A percentile compares a stretch with the other conserved stretches of the same genome.
Conservation (phyloP, 1,139 yeast genomes). For the Candida tropicalis region DNA sequence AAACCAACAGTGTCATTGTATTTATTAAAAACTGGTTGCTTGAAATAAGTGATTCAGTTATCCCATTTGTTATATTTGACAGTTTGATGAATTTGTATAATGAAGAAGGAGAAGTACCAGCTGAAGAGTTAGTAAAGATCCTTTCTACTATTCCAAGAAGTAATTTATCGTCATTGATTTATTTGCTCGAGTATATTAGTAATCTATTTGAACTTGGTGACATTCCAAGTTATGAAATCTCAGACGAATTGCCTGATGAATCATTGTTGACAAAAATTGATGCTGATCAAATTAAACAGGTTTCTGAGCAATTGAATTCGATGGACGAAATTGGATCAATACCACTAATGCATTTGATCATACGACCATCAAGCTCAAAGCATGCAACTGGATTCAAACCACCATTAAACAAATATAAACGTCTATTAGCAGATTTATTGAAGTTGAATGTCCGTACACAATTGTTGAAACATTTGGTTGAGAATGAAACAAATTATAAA, state of each 20-base stretch:
- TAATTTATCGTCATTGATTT: conserved; percentile 42
- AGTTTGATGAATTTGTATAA: conserved; percentile 31
- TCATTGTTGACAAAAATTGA: conserved; percentile 16
- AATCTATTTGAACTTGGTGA: conserved; percentile 25
- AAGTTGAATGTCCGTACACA: conserved; percentile 26
- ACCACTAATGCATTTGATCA: conserved; percentile 45
- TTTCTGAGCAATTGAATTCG: conserved; percentile 29
- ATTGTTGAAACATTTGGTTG: conserved; percentile 30
- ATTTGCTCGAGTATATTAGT: conserved; percentile 39
- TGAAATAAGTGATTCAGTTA: conserved; percentile 45
- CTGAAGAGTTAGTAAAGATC: conserved; percentile 26
- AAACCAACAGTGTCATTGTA: conserved; percentile 24
- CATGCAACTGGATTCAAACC: conserved; percentile 46
- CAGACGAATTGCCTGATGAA: conserved; percentile 29
- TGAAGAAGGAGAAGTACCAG: conserved; percentile 11
- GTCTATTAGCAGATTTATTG: conserved; percentile 34
- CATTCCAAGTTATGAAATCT: conserved; percentile 32
- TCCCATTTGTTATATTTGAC: conserved; percentile 48
- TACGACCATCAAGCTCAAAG: conserved; percentile 45
- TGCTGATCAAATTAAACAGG: conserved; percentile 14
- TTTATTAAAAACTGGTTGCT: conserved; percentile 46
- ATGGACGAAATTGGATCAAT: conserved; percentile 42
- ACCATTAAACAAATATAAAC: conserved; percentile 32
- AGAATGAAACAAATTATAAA: conserved; percentile 31
- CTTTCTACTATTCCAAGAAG: conserved; percentile 44